Conservation (phyloP, 2,329 filamentous ascomycete genomes). For the Talaromyces sp. region DNA sequence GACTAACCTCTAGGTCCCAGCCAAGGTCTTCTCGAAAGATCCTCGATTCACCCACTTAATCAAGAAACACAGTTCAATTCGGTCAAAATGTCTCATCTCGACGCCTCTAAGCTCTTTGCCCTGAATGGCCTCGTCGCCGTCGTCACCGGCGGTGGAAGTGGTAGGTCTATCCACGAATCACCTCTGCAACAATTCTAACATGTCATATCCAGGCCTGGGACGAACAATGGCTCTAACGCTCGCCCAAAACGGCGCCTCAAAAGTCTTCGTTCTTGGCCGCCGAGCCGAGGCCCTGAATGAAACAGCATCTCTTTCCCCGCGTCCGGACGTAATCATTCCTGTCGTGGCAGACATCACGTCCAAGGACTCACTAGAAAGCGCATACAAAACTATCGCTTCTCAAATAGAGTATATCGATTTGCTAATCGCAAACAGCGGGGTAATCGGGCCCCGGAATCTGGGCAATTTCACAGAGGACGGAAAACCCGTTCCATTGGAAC, state of each 20-base stretch:
- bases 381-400: slow-evolving; percentile 40
- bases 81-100: slow-evolving; percentile 6
- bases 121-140: slow-evolving; percentile 53
- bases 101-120: slow-evolving; percentile 14
- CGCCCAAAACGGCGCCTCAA: slow-evolving; percentile 48
- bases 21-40: not conserved
- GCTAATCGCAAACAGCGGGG: slow-evolving; percentile 50
- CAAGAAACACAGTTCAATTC: too few relatives aligned
- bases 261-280: slow-evolving; percentile 53
- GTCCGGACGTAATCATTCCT: slow-evolving; percentile 37
- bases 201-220: slow-evolving; percentile 31
- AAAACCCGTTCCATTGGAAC: not conserved
- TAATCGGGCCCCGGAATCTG: slow-evolving; percentile 40
- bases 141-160: slow-evolving; percentile 60
- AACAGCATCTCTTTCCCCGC: slow-evolving; percentile 17
- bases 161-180: slow-evolving; percentile 33
- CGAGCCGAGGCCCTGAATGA: slow-evolving; percentile 40
- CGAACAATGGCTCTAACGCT: slow-evolving; percentile 43
- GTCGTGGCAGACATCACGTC: slow-evolving; percentile 45
- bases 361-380: slow-evolving; percentile 39
- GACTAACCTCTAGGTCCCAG: not conserved
- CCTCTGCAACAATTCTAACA: not conserved
- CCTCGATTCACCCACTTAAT: not conserved
- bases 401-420: slow-evolving; percentile 50
- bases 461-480: slow-evolving; percentile 31